phyloP scores from a whole-genome alignment of 306 rosid genomes.

The Sesbania bispinosa region DNA sequence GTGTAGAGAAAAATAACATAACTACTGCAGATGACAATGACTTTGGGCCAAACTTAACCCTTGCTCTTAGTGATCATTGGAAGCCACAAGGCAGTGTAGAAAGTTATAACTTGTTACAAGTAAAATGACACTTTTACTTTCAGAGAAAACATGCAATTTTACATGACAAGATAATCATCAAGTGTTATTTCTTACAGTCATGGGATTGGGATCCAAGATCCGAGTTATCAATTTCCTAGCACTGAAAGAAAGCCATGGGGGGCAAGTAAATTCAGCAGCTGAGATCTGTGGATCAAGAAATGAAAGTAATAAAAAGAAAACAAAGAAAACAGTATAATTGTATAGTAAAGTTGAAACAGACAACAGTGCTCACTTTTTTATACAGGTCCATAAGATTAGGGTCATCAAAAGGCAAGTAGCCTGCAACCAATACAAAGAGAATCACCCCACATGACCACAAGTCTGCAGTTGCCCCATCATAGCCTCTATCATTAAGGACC shows the following conservation, averaged over 20 bases:
- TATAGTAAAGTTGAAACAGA: constrained; percentile 9
- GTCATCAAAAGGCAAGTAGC: constrained; percentile 98
- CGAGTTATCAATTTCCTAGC: constrained; percentile 89
- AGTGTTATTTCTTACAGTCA: constrained; percentile 59
- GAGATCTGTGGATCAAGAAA: constrained; percentile 72
- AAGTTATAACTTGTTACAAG: constrained; percentile 3
- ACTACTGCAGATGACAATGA: no score
- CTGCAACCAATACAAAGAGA: constrained; percentile 96
- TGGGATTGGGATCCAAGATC: constrained; percentile 90
- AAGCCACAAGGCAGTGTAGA: neutral
- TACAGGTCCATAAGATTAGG: constrained; percentile 83
- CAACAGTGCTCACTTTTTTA: constrained; percentile 74
- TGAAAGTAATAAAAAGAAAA: constrained; percentile 26
- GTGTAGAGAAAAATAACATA: constrained; percentile 25
- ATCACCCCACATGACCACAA: constrained; percentile 99
- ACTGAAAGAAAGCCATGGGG: constrained; percentile 92
- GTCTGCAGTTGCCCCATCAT: constrained; percentile 94
- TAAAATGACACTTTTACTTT: constrained; percentile 4
- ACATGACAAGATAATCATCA: constrained; percentile 6
- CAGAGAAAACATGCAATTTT: neutral
- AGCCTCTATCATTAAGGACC: constrained; percentile 96
- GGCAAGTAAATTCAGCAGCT: constrained; percentile 83
- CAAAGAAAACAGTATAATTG: constrained; percentile 6
- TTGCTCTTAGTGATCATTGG: no score
- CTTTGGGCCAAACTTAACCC: no score